phyloP scores from a whole-genome alignment of 2,329 filamentous ascomycete genomes.

The Fusarium xyrophilum region DNA sequence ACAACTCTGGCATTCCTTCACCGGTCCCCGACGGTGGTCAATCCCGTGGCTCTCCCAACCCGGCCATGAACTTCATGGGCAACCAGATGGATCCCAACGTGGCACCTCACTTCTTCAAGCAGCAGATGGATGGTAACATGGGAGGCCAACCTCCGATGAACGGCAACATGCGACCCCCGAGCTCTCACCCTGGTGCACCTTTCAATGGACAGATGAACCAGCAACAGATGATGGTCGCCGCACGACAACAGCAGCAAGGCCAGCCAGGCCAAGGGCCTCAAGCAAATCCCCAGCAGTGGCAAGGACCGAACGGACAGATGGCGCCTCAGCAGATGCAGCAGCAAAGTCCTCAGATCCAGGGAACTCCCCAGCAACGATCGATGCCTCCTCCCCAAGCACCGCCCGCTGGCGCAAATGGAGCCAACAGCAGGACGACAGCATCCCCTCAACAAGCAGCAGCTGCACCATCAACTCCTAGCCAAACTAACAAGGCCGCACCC shows the following conservation, averaged over 20 bases:
- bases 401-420: conserved; percentile 53
- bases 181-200: conserved; percentile 67
- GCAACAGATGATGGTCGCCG: conserved; percentile 63
- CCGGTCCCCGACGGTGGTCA: conserved; percentile 73
- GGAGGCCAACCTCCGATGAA: conserved; percentile 60
- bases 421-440: conserved; percentile 63
- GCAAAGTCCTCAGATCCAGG: conserved; percentile 60
- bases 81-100: conserved; percentile 68
- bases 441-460: conserved; percentile 69
- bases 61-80: conserved; percentile 67
- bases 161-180: conserved; percentile 70
- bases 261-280: conserved; percentile 45
- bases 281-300: conserved; percentile 49
- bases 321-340: conserved; percentile 51
- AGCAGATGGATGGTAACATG: conserved; percentile 57
- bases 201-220: conserved; percentile 65
- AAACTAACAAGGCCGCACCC: conserved; percentile 73
- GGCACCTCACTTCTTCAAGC: conserved; percentile 66
- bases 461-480: conserved; percentile 78
- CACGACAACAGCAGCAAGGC: conserved; percentile 46
- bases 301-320: conserved; percentile 52
- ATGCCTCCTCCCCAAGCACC: conserved; percentile 74
- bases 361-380: conserved; percentile 74
- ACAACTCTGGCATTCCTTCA: conserved; percentile 71
- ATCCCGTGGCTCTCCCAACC: conserved; percentile 70